These are phyloP conservation scores for Lactarius vividus DNA, from an alignment of 768 basidiomycete genomes.

Conservation along the genomic window DNA sequence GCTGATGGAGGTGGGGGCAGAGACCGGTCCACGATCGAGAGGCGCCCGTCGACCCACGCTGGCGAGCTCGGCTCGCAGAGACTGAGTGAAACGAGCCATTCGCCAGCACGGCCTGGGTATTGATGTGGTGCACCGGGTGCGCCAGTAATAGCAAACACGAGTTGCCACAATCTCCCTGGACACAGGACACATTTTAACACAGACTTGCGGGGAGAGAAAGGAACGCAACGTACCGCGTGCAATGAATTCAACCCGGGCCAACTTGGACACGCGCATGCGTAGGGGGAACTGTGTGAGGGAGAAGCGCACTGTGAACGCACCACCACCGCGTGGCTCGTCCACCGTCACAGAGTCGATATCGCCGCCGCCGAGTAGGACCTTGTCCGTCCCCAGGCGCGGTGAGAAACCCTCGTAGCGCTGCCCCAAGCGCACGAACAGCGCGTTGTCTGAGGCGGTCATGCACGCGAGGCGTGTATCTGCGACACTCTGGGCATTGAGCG, in stretches of 20 bases:
- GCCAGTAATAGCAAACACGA: constrained; percentile 16
- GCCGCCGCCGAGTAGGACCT: constrained; percentile 37
- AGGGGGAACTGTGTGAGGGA: constrained; percentile 60
- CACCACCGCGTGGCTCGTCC: constrained; percentile 49
- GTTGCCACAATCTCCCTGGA: constrained; percentile 25
- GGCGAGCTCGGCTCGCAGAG: constrained; percentile 18
- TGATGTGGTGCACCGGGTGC: background rate
- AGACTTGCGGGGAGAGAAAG: background rate
- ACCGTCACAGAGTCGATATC: constrained; percentile 51
- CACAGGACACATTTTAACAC: background rate
- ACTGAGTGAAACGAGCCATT: constrained; percentile 24
- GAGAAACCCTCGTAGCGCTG: constrained; percentile 46
- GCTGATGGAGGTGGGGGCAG: background rate
- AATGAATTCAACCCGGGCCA: constrained; percentile 61
- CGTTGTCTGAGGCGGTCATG: constrained; percentile 57
- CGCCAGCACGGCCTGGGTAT: constrained; percentile 4
- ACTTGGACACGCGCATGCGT: constrained; percentile 62
- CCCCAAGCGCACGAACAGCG: constrained; percentile 57
- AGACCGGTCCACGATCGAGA: constrained; percentile 14
- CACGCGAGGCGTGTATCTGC: constrained; percentile 68
- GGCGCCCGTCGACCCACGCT: constrained; percentile 19
- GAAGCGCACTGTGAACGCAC: constrained; percentile 53
- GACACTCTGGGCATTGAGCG: constrained; percentile 43
- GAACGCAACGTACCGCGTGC: constrained; percentile 43
- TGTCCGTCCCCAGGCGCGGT: constrained; percentile 51